A percentile compares a stretch with the other conserved stretches of the same genome.
Evolutionary conservation across 2,329 filamentous ascomycete genomes (phyloP).

Genomic region (Colletotrichum sublineola): DNA sequence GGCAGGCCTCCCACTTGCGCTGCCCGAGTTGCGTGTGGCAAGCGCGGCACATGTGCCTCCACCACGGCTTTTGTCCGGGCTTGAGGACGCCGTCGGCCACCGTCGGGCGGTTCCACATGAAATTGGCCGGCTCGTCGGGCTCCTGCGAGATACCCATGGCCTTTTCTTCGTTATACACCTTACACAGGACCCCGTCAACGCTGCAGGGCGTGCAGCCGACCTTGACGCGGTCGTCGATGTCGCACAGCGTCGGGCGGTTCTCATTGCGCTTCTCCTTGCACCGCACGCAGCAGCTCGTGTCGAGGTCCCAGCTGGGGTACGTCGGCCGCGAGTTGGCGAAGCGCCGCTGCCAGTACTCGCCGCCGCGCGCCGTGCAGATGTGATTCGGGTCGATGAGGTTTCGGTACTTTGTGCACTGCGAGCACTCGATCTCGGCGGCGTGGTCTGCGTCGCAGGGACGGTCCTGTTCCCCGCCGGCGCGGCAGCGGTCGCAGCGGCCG

Average conservation of each 20-base stretch:
- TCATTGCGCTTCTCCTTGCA: slow-evolving; percentile 19
- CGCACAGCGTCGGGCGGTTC: slow-evolving; percentile 16
- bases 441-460: slow-evolving; percentile 36
- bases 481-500: slow-evolving; percentile 36
- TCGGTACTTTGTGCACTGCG: slow-evolving; percentile 34
- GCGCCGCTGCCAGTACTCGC: slow-evolving; percentile 36
- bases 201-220: slow-evolving; percentile 36
- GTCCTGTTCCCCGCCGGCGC: not conserved
- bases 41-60: slow-evolving; percentile 40
- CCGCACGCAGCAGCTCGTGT: slow-evolving; percentile 29
- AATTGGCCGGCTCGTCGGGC: slow-evolving; percentile 9
- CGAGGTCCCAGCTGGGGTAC: slow-evolving; percentile 21
- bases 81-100: slow-evolving; percentile 26
- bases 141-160: not conserved
- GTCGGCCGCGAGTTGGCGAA: slow-evolving; percentile 33
- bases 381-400: slow-evolving; percentile 32
- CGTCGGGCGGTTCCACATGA: slow-evolving; percentile 33
- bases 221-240: slow-evolving; percentile 36
- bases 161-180: slow-evolving; percentile 18
- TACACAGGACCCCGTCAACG: slow-evolving; percentile 12
- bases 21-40: not conserved
- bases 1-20: slow-evolving; percentile 9
- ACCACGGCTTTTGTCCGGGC: slow-evolving; percentile 42
- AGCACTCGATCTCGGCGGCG: slow-evolving; percentile 37
- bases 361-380: slow-evolving; percentile 28